Conservation (phyloP, 2,329 filamentous ascomycete species). For the Basipetospora chlamydospora region DNA sequence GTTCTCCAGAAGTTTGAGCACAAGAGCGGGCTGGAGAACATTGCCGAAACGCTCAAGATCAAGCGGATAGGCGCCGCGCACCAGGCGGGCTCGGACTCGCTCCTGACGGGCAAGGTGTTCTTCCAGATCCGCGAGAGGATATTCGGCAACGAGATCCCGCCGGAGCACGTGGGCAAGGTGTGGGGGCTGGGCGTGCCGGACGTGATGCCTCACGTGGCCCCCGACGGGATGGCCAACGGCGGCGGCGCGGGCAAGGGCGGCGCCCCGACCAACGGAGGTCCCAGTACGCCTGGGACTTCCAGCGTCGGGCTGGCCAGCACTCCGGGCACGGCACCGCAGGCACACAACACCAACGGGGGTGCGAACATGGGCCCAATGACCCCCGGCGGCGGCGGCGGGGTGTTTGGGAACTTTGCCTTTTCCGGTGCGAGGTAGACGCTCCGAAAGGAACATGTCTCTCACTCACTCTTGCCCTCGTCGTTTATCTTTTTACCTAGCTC, state of each 20-base stretch:
- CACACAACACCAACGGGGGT: conserved; percentile 41
- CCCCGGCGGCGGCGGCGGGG: conserved; percentile 58
- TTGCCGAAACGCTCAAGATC: conserved; percentile 84
- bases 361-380: conserved; percentile 57
- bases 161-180: conserved; percentile 77
- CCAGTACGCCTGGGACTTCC: conserved; percentile 56
- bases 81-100: conserved; percentile 83
- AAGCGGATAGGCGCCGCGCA: conserved; percentile 79
- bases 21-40: conserved; percentile 84
- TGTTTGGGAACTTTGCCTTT: conserved; percentile 60
- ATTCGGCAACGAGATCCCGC: conserved; percentile 67
- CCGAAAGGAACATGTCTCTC: not conserved
- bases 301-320: conserved; percentile 32
- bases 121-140: conserved; percentile 85
- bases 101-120: conserved; percentile 87
- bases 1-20: conserved; percentile 75
- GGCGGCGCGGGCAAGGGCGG: conserved; percentile 19
- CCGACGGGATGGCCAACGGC: conserved; percentile 21
- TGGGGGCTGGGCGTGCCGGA: conserved; percentile 78
- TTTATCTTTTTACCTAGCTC: conserved; percentile 7
- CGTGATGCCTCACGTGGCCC: conserved; percentile 13
- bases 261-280: conserved; percentile 35
- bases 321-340: conserved; percentile 28
- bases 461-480: conserved; percentile 4
- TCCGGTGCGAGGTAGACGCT: conserved; percentile 20